A percentile compares a stretch with the other conserved stretches of the same genome.
These are phyloP conservation scores for Starmerella riodocensis DNA, from an alignment of 805 yeast species.

Conservation along the genomic window DNA sequence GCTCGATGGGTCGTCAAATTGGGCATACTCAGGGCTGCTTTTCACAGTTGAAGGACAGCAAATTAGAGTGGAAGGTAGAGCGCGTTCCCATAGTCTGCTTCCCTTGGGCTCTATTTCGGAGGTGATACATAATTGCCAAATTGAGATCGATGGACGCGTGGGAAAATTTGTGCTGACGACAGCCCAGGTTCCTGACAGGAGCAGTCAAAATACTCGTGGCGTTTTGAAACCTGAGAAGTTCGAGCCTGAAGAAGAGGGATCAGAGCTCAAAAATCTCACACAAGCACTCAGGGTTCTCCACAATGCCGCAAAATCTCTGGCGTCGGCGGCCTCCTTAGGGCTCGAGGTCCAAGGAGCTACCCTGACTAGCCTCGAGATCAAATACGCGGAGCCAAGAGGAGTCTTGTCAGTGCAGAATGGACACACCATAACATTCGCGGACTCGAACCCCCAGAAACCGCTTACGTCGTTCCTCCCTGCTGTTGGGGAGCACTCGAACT, in stretches of 20 bases:
- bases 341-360: conserved; percentile 17
- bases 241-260: background rate
- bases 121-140: background rate
- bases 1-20: conserved; percentile 8
- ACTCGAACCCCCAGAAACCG: conserved; percentile 19
- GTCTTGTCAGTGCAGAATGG: conserved; percentile 14
- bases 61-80: conserved; percentile 14
- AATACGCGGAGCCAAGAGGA: conserved; percentile 16
- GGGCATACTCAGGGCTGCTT: conserved; percentile 21
- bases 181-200: background rate
- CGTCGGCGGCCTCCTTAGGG: conserved; percentile 14
- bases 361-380: conserved; percentile 16
- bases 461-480: conserved; percentile 22
- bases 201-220: too few relatives aligned
- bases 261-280: background rate
- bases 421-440: conserved; percentile 11
- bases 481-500: conserved; percentile 16
- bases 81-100: conserved; percentile 6
- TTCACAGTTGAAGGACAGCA: conserved; percentile 10
- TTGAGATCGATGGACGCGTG: conserved; percentile 5
- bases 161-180: conserved; percentile 15
- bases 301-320: conserved; percentile 18
- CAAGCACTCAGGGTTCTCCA: conserved; percentile 12
- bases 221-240: too few relatives aligned
- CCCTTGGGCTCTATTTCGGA: conserved; percentile 10